Conservation (phyloP, 495 filamentous ascomycete species). For the Aspergillus egyptiacus region DNA sequence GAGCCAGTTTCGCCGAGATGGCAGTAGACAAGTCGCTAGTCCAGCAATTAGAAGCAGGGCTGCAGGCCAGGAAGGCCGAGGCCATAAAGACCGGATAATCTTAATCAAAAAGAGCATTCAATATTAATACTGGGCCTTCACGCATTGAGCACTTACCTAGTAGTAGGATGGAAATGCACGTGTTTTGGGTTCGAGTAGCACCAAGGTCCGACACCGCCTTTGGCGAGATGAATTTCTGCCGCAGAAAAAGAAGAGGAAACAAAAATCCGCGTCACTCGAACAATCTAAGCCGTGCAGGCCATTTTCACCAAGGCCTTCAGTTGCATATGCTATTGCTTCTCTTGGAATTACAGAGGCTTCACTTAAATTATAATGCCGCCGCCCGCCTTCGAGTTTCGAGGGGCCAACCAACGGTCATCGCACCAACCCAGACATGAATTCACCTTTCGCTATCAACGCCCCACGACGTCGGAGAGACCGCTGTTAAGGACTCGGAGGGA, state of each 20-base stretch:
- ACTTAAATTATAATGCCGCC: slow-evolving; percentile 13
- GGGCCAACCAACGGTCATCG: slow-evolving; percentile 26
- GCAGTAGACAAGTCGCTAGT: slow-evolving; percentile 42
- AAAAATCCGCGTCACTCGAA: background rate
- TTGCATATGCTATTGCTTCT: too few species aligned
- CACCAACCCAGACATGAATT: slow-evolving; percentile 33
- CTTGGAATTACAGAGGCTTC: too few species aligned
- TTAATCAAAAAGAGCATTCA: background rate
- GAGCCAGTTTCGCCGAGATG: slow-evolving; percentile 60
- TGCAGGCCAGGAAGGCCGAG: slow-evolving; percentile 6
- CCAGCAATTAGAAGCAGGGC: slow-evolving; percentile 20
- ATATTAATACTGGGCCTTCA: background rate
- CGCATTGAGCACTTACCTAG: slow-evolving; percentile 6
- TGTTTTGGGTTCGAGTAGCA: too few species aligned
- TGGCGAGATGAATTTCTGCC: slow-evolving; percentile 5
- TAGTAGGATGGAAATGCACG: too few species aligned
- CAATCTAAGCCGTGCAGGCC: background rate
- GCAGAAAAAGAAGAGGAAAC: slow-evolving; percentile 2
- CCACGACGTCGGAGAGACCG: slow-evolving; percentile 41
- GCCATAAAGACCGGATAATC: background rate
- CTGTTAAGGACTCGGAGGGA: slow-evolving; percentile 35
- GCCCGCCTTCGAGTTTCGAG: slow-evolving; percentile 38
- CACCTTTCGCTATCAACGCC: slow-evolving; percentile 39
- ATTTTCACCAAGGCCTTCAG: background rate
- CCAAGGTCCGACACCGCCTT: too few species aligned